phyloP scores from a whole-genome alignment of 345 rosid species.

The Pugionium dolabratum region DNA sequence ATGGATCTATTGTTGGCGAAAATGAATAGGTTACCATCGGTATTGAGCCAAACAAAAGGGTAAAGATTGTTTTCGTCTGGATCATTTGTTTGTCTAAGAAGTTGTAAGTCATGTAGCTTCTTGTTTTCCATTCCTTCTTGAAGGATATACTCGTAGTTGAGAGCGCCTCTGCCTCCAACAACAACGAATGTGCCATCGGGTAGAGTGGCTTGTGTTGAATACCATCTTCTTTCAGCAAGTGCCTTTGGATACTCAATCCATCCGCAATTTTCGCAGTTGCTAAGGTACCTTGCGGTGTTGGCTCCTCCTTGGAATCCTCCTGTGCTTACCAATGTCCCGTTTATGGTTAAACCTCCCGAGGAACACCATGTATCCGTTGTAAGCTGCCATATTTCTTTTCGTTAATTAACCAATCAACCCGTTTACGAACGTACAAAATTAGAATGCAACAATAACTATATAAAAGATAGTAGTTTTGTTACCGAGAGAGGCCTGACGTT shows the following conservation, averaged over 20 bases:
- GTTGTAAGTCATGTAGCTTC: slow-evolving; percentile 41
- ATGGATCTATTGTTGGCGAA: slow-evolving; percentile 76
- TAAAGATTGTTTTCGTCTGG: slow-evolving; percentile 71
- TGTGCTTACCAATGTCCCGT: slow-evolving; percentile 70
- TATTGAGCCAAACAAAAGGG: slow-evolving; percentile 71
- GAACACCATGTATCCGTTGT: slow-evolving; percentile 96
- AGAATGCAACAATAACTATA: no score
- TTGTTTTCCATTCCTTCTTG: slow-evolving; percentile 49
- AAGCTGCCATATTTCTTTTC: slow-evolving; percentile 43
- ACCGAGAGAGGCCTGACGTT: slow-evolving; percentile 58
- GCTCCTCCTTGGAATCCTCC: slow-evolving; percentile 77
- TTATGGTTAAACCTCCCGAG: slow-evolving; percentile 69
- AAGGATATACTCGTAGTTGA: slow-evolving; percentile 71
- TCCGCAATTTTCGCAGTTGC: slow-evolving; percentile 35
- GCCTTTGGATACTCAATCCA: slow-evolving; percentile 71
- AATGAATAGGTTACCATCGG: slow-evolving; percentile 84
- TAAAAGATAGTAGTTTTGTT: background rate
- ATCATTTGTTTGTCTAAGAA: slow-evolving; percentile 58
- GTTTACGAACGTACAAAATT: no score
- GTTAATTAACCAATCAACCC: background rate
- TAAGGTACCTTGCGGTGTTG: slow-evolving; percentile 58
- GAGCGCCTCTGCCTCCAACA: slow-evolving; percentile 77
- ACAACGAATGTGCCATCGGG: slow-evolving; percentile 73
- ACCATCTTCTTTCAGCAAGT: slow-evolving; percentile 77
- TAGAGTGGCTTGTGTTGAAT: slow-evolving; percentile 71